A percentile compares a stretch with the other conserved stretches of the same genome.
Conservation (phyloP, 495 filamentous ascomycete species). For the Aspergillus egyptiacus region DNA sequence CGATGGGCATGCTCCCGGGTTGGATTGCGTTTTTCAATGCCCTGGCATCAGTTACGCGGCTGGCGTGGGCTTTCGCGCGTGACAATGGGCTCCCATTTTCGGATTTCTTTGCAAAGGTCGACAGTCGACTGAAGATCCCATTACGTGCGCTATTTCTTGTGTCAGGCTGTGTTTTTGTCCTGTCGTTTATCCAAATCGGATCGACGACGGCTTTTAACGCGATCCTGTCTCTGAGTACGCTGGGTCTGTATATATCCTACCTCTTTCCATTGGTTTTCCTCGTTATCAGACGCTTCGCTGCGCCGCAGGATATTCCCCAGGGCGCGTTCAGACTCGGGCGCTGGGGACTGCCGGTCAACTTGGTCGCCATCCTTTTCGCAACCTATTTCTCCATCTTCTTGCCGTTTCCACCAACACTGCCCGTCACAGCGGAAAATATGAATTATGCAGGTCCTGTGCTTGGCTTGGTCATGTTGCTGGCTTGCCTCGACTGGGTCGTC, state of each 20-base stretch:
- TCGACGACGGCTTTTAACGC: conserved; percentile 44
- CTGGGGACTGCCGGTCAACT: conserved; percentile 38
- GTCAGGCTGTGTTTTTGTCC: conserved; percentile 26
- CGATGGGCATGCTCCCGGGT: conserved; percentile 34
- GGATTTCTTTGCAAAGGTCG: conserved; percentile 39
- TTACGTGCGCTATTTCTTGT: conserved; percentile 41
- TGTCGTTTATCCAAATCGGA: conserved; percentile 50
- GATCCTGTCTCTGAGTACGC: conserved; percentile 43
- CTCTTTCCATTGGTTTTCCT: conserved; percentile 41
- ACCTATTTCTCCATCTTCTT: conserved; percentile 39
- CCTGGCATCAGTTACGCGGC: conserved; percentile 48
- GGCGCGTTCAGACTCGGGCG: conserved; percentile 29
- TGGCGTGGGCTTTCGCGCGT: conserved; percentile 55
- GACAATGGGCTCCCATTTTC: conserved; percentile 56
- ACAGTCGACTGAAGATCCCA: conserved; percentile 41
- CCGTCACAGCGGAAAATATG: conserved; percentile 39
- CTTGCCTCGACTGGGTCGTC: conserved; percentile 34
- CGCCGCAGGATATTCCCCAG: conserved; percentile 20
- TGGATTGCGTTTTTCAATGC: conserved; percentile 42
- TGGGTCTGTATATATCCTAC: conserved; percentile 48
- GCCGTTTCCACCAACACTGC: conserved; percentile 38
- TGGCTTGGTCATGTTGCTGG: conserved; percentile 34
- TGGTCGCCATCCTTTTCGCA: conserved; percentile 35
- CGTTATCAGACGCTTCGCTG: conserved; percentile 25
- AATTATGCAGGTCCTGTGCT: conserved; percentile 43